Evolutionary conservation across 768 basidiomycete species (phyloP).

Genomic region (Macrolepiota albuminosa): DNA sequence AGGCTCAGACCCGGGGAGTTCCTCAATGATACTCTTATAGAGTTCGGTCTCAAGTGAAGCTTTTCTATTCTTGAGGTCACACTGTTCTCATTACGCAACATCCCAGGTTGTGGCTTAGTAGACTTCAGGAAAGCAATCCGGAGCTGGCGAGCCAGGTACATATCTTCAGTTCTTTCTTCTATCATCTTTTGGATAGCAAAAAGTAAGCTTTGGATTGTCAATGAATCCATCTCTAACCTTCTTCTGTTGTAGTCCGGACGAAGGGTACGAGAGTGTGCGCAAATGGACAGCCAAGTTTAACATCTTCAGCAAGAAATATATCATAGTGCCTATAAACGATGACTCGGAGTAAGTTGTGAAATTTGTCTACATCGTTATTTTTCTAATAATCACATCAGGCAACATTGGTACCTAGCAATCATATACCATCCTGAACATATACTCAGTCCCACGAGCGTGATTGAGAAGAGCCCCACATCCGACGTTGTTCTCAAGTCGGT

Average conservation of each 20-base stretch:
- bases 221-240: conserved; percentile 4
- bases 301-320: conserved; percentile 86
- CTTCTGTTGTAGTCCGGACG: conserved; percentile 34
- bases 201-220: conserved; percentile 33
- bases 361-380: neutral
- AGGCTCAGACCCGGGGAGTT: conserved; percentile 79
- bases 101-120: conserved; percentile 64
- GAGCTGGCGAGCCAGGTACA: conserved; percentile 70
- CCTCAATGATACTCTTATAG: conserved; percentile 94
- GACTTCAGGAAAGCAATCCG: conserved; percentile 50
- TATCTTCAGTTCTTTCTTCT: conserved; percentile 97
- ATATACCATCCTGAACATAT: conserved; percentile 78
- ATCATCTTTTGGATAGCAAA: conserved; percentile 83
- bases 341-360: conserved; percentile 47
- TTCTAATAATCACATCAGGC: conserved; percentile 34
- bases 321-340: conserved; percentile 97
- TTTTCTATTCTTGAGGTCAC: neutral
- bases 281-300: conserved; percentile 94
- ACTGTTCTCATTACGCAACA: conserved; percentile 1
- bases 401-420: conserved; percentile 97
- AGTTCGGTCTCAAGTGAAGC: conserved; percentile 89
- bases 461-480: conserved; percentile 1
- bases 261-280: conserved; percentile 78
- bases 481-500: conserved; percentile 1
- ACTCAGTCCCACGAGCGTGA: conserved; percentile 22